These are phyloP conservation scores for Hyphopichia homilentoma DNA, from an alignment of 805 yeast genomes.

Conservation along the genomic window DNA sequence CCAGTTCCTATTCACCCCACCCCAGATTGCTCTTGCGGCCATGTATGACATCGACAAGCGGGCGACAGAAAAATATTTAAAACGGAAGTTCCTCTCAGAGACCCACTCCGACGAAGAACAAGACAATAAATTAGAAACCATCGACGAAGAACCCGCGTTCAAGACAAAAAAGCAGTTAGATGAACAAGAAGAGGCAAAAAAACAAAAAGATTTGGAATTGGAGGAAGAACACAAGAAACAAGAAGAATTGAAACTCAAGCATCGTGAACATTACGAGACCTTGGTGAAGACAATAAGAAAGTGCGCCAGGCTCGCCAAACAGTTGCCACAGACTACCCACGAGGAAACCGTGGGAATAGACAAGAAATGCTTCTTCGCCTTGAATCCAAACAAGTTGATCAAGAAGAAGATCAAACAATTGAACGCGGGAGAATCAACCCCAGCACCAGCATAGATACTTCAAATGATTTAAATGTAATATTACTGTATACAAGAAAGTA, in stretches of 20 bases:
- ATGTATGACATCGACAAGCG: constrained; percentile 63
- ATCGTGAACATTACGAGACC: constrained; percentile 35
- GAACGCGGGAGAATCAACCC: background rate
- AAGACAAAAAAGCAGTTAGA: constrained; percentile 5
- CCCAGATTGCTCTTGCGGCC: constrained; percentile 91
- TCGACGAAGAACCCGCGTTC: constrained; percentile 8
- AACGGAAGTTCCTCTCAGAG: constrained; percentile 49
- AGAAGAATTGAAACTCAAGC: constrained; percentile 5
- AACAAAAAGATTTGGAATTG: constrained; percentile 4
- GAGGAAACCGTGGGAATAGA: constrained; percentile 64
- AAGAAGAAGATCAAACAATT: constrained; percentile 35
- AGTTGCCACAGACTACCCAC: constrained; percentile 43
- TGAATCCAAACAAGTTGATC: constrained; percentile 53
- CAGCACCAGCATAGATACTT: too few species aligned
- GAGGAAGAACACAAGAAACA: constrained; percentile 5
- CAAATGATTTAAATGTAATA: background rate
- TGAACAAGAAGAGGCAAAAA: constrained; percentile 12
- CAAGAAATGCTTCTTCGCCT: constrained; percentile 58
- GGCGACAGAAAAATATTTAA: constrained; percentile 63
- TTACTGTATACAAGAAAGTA: too few species aligned
- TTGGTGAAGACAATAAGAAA: constrained; percentile 43
- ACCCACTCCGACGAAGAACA: constrained; percentile 5
- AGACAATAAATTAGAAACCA: constrained; percentile 9
- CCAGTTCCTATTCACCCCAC: constrained; percentile 79
- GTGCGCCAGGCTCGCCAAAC: constrained; percentile 47